Base-by-base conservation (phyloP, 1,284 basidiomycete species). In the Cutaneotrichosporon sp. region DNA sequence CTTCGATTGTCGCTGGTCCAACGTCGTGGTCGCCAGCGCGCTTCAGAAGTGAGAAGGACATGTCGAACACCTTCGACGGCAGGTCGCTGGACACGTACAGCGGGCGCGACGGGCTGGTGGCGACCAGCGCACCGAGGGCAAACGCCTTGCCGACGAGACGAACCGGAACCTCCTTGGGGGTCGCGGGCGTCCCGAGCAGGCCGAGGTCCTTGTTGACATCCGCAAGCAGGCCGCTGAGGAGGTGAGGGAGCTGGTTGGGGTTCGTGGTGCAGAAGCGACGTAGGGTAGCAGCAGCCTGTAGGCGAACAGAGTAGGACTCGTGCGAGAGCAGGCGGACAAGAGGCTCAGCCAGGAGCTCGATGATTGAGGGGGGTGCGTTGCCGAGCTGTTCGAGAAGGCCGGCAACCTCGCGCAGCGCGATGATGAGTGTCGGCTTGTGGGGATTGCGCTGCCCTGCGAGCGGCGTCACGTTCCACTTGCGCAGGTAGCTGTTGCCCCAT, bases 21-120 rank as follows among this genome's bases (percentile, higher is more conserved):
- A 98, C 84, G 62, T 95, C 90, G 75, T 97, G 95, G 64, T 97
- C 92, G 14, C 91, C 91, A 1, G 91, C 89, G 47, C 89, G 87
- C 78, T 97, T 97, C 63, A 99, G 85, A 13, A 99, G 85, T 61
- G 91, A 88, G 1, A 91, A 92, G 1, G 96, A 91, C 73, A 93
- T 89, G 73, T 96, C 91, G 66, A 98, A 88, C 22, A 96, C 89
- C 76, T 92, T 95, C 22, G 92, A 88, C 53, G 89, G 89, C 70
- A 96, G 87, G 73, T 98, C 96, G 78, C 95, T 94, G 0, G 94
- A 96, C 40, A 96, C 90, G 73, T 99, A 98, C 1, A 99, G 84
- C 0, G 96, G 94, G 5, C 91, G 87, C 61, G 89, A 86, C 0
- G 92, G 90, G 49, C 96, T 90, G 66, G 93, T 85, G 22, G 91